These are phyloP conservation scores for Carpediemonas membranifera DNA, from an alignment of 78 protist genomes.

Conservation along the genomic window DNA sequence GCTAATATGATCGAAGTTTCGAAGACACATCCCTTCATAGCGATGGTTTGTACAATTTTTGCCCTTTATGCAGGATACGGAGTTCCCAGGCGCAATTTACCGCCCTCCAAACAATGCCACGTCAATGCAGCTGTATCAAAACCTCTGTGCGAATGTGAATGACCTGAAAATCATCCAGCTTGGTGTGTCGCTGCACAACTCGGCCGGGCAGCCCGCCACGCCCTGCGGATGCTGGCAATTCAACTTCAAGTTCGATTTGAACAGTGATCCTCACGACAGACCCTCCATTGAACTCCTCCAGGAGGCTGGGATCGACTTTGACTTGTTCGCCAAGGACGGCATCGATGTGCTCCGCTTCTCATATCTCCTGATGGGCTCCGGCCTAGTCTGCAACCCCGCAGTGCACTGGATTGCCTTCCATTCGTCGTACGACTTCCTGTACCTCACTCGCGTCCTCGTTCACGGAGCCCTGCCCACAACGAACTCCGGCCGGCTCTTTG, in stretches of 20 bases:
- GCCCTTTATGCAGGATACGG: not conserved
- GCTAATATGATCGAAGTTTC: not conserved
- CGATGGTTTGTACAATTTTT: not conserved
- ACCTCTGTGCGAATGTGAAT: conserved; percentile 71
- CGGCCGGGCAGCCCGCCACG: conserved; percentile 46
- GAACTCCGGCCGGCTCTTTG: not conserved
- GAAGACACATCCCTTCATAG: not conserved
- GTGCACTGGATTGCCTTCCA: conserved; percentile 51
- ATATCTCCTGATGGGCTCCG: conserved; percentile 64
- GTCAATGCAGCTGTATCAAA: not conserved
- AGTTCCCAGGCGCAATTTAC: not conserved
- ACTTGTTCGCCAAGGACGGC: conserved; percentile 63
- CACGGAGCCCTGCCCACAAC: not conserved
- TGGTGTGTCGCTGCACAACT: conserved; percentile 82
- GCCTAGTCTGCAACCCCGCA: conserved; percentile 33
- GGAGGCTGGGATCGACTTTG: conserved; percentile 85
- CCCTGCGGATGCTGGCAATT: conserved; percentile 78
- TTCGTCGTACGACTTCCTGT: conserved; percentile 66
- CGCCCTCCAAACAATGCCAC: not conserved
- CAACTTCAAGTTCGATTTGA: conserved; percentile 73
- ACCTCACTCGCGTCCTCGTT: not conserved
- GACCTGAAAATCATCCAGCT: conserved; percentile 85
- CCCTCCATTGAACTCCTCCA: conserved; percentile 83
- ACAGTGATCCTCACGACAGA: conserved; percentile 75
- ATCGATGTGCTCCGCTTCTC: conserved; percentile 48